Evolutionary conservation across 108 stramenopile genomes (phyloP), one percentile per base, ranked within the genome.

Genomic region (Conticribra guillardii): DNA sequence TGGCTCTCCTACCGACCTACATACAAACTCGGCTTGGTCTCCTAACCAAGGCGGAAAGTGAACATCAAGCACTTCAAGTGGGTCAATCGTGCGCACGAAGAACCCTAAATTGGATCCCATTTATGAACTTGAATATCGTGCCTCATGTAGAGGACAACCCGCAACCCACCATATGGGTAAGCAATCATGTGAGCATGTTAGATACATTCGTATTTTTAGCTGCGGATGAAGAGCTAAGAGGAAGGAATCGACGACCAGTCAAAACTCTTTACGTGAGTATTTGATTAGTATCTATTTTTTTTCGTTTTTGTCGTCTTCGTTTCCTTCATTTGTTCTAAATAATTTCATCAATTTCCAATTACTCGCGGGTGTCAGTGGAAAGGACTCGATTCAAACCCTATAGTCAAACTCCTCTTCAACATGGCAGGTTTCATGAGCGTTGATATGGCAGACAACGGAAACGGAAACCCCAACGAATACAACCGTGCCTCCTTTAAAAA

Each of bases 341-440:
- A 3, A 32, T 63, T 17, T 19, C 48, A 23, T 63, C 29, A n/a
- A n/a, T n/a, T n/a, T n/a, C n/a, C n/a, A n/a, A n/a, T n/a, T n/a
- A n/a, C n/a, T n/a, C n/a, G n/a, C n/a, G n/a, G n/a, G n/a, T n/a
- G n/a, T 55, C 70, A 87, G 86, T 95, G 93, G 93, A 92, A 92
- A 63, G 83, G 85, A 51, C 69, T 95, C 23, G 93, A 95, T 63
- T 63, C 82, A 45, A 92, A 95, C 82, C 88, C 88, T 28, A 81
- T 95, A 45, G 84, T 86, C 37, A 85, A 84, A 62, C 48, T 91
- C 9, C 49, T 92, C 16, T 95, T 92, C 64, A 65, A 41, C 23
- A 87, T 89, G 73, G 87, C 86, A 31, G 93, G 93, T 16, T 91
- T 95, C 57, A 91, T 95, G 41, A 76, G 89, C 2, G 88, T 95